Evolutionary conservation across 441 rosid species (phyloP), one percentile per base, ranked within the genome.

Genomic region (Gossypium davidsonii): DNA sequence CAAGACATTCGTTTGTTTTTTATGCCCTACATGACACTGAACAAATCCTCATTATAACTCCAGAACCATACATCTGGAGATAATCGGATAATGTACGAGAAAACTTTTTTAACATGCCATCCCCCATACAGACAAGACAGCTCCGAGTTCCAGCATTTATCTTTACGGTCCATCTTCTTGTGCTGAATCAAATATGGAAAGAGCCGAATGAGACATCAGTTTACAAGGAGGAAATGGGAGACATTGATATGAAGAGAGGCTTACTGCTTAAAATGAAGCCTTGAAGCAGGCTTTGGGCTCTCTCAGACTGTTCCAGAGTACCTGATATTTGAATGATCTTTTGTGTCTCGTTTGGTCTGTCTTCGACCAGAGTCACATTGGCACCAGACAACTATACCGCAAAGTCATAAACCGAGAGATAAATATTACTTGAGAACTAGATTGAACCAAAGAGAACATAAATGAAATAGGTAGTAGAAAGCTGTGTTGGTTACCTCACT

Each of bases 211-310:
- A 73, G 18, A 52, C 9, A 63, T 18, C 14, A 14, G 48, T 53
- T 51, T 10, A 64, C 28, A 8, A 17, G 4, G 31, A n/a, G 62
- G 53, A 10, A 11, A 6, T 4, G 3, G 18, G 8, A 46, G n/a
- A 48, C 23, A 44, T 1, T 1, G 12, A 26, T 44, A 72, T 17
- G 31, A 1, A 69, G 48, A 71, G 73, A 76, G 65, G 82, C 90
- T 89, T 83, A 95, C 98, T 90, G 83, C 98, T 95, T 84, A 95
- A 84, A 65, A 95, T 90, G 75, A 93, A 93, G 83, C 97, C 98
- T 80, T 93, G 98, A 76, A 95, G 97, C 82, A 95, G 82, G 82
- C 97, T 93, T 81, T 95, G 97, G 34, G 98, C 99, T 82, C 92
- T 87, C 82, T 91, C 99, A 15, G 87, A 90, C 81, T 95, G 95